Evolutionary conservation across 2,329 filamentous ascomycete genomes (phyloP).

Genomic region (Aureobasidium sp.): DNA sequence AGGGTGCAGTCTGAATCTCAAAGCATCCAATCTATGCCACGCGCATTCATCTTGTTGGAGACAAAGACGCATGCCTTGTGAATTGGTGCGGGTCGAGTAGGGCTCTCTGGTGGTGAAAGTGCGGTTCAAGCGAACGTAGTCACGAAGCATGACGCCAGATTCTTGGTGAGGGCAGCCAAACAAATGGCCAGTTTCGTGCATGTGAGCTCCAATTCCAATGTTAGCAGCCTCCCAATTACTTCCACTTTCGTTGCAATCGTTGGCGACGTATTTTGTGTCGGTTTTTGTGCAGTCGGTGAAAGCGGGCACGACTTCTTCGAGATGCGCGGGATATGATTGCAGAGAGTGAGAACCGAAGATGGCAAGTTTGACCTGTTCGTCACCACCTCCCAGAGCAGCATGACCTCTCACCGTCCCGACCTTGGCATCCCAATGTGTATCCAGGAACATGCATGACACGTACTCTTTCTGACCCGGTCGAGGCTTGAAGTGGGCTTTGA

Average conservation of each 20-base stretch:
- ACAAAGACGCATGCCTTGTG: conserved; percentile 67
- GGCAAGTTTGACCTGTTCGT: conserved; percentile 69
- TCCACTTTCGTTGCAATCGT: conserved; percentile 79
- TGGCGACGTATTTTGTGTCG: conserved; percentile 70
- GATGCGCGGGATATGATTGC: conserved; percentile 79
- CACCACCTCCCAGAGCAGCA: conserved; percentile 71
- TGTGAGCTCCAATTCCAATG: conserved; percentile 84
- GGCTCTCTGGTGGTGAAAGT: conserved; percentile 76
- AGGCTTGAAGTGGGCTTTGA: conserved; percentile 69
- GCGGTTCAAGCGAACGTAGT: conserved; percentile 78
- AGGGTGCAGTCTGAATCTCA: conserved; percentile 85
- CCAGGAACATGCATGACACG: conserved; percentile 78
- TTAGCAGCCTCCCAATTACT: conserved; percentile 95
- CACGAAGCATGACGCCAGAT: conserved; percentile 82
- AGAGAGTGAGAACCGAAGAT: conserved; percentile 90
- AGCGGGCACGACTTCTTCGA: conserved; percentile 84
- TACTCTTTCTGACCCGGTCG: conserved; percentile 75
- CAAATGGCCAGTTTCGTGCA: conserved; percentile 85
- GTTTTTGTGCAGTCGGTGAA: conserved; percentile 89
- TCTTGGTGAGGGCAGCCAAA: conserved; percentile 88
- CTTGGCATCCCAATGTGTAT: conserved; percentile 76
- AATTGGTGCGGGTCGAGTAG: conserved; percentile 79
- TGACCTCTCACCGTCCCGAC: conserved; percentile 68
- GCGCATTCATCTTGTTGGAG: conserved; percentile 73
- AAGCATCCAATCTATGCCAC: conserved; percentile 84